phyloP scores from a whole-genome alignment of 192 early-diverging fungal species.

The Geranomyces variabilis region DNA sequence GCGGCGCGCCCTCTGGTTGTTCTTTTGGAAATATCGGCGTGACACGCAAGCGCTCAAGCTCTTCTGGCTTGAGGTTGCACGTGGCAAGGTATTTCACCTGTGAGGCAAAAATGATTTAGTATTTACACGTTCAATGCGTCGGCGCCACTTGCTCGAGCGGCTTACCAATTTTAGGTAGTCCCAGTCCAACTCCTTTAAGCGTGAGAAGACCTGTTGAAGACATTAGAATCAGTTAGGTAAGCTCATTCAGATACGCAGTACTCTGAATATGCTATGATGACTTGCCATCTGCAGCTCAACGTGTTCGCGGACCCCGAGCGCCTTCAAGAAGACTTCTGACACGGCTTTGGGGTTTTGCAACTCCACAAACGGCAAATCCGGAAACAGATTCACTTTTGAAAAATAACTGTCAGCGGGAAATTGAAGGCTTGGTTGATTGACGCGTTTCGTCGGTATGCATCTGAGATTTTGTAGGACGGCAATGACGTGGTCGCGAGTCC shows the following conservation, averaged over 20 bases:
- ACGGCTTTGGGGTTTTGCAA: constrained; percentile 56
- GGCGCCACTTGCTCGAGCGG: background rate
- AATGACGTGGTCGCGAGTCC: constrained; percentile 38
- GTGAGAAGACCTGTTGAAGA: constrained; percentile 86
- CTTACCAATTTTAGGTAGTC: constrained; percentile 74
- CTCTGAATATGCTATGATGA: too few species aligned
- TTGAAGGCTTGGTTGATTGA: constrained; percentile 55
- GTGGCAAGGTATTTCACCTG: constrained; percentile 79
- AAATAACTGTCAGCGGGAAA: constrained; percentile 76
- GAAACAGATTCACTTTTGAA: constrained; percentile 76
- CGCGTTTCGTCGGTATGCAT: constrained; percentile 71
- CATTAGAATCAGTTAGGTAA: too few species aligned
- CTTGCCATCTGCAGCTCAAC: constrained; percentile 82
- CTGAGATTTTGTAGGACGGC: constrained; percentile 35
- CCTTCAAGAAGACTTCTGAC: constrained; percentile 60
- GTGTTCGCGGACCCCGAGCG: constrained; percentile 82
- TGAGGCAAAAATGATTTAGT: background rate
- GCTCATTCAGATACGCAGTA: too few species aligned
- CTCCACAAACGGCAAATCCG: constrained; percentile 74
- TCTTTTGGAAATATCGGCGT: constrained; percentile 71
- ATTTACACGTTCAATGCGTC: too few species aligned
- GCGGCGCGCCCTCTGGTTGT: constrained; percentile 4
- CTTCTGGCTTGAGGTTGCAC: constrained; percentile 64
- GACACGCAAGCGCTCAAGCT: constrained; percentile 61
- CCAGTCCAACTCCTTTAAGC: constrained; percentile 78